Evolutionary conservation across 306 rosid genomes (phyloP).

Genomic region (Rubus parviflorus): DNA sequence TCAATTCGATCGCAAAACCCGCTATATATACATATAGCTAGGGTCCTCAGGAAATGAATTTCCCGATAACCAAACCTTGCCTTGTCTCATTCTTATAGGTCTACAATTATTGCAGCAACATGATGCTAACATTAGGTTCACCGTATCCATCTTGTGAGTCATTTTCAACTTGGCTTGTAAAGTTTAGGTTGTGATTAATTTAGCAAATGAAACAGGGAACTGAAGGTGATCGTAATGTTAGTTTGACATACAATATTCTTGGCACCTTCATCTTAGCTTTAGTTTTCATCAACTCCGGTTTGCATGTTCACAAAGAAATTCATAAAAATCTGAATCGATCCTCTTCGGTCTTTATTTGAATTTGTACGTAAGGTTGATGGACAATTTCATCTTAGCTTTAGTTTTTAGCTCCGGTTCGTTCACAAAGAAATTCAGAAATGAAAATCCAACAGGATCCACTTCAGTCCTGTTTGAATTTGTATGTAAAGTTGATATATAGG

Average conservation of each 20-base stretch:
- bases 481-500: background rate
- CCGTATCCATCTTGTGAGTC: background rate
- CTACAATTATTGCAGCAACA: slow-evolving; percentile 4
- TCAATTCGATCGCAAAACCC: background rate
- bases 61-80: background rate
- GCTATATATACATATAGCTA: background rate
- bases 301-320: no score
- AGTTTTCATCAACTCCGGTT: background rate
- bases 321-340: no score
- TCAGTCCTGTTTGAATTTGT: no score
- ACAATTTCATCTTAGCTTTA: background rate
- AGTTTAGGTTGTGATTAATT: background rate
- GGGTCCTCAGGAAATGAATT: background rate
- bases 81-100: background rate
- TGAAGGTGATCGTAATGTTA: background rate
- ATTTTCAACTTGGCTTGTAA: background rate
- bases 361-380: background rate
- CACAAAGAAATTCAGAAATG: no score
- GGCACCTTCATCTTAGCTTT: background rate
- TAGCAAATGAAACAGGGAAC: background rate
- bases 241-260: background rate
- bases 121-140: background rate
- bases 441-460: no score
- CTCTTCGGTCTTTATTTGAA: no score
- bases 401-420: background rate